These are phyloP conservation scores for Candida silvatica DNA, from an alignment of 805 yeast genomes.

Conservation along the genomic window DNA sequence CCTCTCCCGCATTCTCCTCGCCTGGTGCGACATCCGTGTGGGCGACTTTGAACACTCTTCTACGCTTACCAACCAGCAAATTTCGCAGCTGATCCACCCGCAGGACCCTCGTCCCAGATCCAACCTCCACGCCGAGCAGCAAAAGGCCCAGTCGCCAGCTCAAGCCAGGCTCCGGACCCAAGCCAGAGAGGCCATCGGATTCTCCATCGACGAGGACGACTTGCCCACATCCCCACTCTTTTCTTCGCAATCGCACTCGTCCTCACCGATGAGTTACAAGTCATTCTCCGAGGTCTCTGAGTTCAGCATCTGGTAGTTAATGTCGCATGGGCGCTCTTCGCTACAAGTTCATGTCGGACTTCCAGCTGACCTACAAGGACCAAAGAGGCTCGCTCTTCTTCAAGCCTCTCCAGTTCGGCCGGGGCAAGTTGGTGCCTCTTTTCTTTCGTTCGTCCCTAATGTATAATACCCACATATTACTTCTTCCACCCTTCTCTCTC, in stretches of 20 bases:
- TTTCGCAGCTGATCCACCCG: conserved; percentile 7
- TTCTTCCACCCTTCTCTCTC: too few relatives aligned
- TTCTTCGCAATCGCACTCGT: background rate
- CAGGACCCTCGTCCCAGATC: background rate
- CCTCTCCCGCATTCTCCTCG: background rate
- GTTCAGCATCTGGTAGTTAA: too few relatives aligned
- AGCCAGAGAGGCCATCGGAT: background rate
- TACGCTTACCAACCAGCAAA: conserved; percentile 15
- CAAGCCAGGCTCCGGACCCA: background rate
- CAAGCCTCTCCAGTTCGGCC: conserved; percentile 1
- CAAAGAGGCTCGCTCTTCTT: background rate
- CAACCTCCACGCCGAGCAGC: background rate
- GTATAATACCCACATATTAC: too few relatives aligned
- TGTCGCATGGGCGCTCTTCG: background rate
- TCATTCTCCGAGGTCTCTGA: too few relatives aligned
- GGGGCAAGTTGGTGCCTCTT: too few relatives aligned
- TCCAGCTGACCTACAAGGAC: conserved; percentile 1
- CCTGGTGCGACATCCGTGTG: conserved; percentile 3
- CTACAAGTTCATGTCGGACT: background rate
- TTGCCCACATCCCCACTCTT: background rate
- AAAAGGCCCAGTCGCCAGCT: background rate
- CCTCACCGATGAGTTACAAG: too few relatives aligned
- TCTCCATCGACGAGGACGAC: background rate
- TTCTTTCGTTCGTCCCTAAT: too few relatives aligned
- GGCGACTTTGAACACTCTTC: conserved; percentile 22